Percentiles rank a stretch among this genome's conserved stretches.
Evolutionary conservation across 2,329 filamentous ascomycete species (phyloP).

Genomic region (Sordariomycetes sp.): DNA sequence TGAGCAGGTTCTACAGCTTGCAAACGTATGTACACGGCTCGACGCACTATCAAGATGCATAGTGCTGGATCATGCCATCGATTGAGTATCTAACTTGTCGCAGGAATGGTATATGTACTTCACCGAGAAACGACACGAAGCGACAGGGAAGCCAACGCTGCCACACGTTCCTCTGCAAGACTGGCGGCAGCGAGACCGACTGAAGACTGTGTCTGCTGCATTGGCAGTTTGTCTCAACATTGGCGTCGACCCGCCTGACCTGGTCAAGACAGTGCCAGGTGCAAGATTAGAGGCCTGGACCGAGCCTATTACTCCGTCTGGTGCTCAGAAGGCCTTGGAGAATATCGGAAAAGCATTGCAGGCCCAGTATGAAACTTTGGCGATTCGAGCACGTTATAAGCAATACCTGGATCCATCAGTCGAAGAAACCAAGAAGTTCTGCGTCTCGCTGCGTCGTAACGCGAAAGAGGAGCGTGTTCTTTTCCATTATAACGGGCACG

Average conservation of each 20-base stretch:
- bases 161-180: slow-evolving; percentile 67
- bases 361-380: slow-evolving; percentile 90
- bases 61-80: no score
- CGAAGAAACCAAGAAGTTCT: slow-evolving; percentile 96
- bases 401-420: slow-evolving; percentile 94
- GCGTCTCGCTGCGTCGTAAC: slow-evolving; percentile 78
- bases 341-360: slow-evolving; percentile 96
- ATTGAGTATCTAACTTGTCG: neutral
- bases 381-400: slow-evolving; percentile 93
- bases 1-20: slow-evolving; percentile 78
- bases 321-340: slow-evolving; percentile 77
- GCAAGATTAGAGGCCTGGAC: slow-evolving; percentile 96
- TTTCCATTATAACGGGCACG: slow-evolving; percentile 98
- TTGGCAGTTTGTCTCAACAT: slow-evolving; percentile 94
- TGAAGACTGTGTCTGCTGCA: slow-evolving; percentile 94
- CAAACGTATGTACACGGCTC: slow-evolving; percentile 49
- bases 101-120: slow-evolving; percentile 99
- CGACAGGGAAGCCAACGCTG: slow-evolving; percentile 70
- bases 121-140: slow-evolving; percentile 95
- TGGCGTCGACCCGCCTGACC: slow-evolving; percentile 92
- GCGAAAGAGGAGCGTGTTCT: slow-evolving; percentile 93
- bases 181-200: slow-evolving; percentile 92
- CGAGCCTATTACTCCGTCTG: slow-evolving; percentile 75
- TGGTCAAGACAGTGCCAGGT: slow-evolving; percentile 88
- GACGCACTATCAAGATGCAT: no score